Conservation (phyloP, 139 green algal genomes). For the Chlamydomonas sp. region DNA sequence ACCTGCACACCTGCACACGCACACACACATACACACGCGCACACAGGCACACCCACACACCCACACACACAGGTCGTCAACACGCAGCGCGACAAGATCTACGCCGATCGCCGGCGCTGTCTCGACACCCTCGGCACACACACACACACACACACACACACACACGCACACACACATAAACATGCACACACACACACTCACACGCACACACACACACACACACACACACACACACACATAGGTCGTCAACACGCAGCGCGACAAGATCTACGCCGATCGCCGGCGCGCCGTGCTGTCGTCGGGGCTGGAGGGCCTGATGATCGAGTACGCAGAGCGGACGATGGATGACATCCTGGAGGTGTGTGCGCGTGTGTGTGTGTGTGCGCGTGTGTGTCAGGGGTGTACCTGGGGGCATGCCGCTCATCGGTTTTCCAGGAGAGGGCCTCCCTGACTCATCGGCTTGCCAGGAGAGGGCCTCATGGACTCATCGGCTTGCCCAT, state of each 20-base stretch:
- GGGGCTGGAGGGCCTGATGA: constrained; percentile 65
- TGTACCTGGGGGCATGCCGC: no score
- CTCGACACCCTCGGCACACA: no score
- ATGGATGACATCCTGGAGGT: constrained; percentile 96
- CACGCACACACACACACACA: not conserved
- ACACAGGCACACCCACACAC: not conserved
- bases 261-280: constrained; percentile 87
- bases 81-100: constrained; percentile 92
- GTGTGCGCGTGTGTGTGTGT: constrained; percentile 1
- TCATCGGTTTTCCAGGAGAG: no score
- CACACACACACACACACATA: not conserved
- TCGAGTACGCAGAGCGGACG: constrained; percentile 91
- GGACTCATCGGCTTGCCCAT: no score
- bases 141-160: not conserved
- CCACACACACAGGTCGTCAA: constrained; percentile 46
- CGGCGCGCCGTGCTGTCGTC: constrained; percentile 64
- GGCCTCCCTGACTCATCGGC: no score
- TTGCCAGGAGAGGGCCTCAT: no score
- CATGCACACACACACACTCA: not conserved
- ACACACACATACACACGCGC: not conserved
- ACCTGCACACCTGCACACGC: no score
- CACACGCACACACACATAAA: constrained; percentile 1
- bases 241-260: constrained; percentile 92
- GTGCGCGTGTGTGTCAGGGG: not conserved
- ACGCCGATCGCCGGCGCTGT: constrained; percentile 67